phyloP scores from a whole-genome alignment of 768 basidiomycete species.

The Amanita rimosa region DNA sequence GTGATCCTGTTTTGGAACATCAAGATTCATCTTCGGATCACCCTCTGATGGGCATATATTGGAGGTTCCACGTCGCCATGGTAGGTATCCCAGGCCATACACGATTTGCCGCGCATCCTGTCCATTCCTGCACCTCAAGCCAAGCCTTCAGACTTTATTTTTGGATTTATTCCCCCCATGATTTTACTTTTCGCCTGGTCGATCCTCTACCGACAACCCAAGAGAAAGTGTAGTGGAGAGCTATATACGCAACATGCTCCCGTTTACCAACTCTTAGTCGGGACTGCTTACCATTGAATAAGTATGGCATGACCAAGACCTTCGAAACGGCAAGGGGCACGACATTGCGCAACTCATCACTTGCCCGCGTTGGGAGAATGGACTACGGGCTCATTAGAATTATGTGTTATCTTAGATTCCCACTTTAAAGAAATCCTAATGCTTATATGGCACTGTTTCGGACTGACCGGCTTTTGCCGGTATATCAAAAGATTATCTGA shows the following conservation, averaged over 20 bases:
- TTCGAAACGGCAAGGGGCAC: neutral
- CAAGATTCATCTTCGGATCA: neutral
- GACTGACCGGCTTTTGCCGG: slow-evolving; percentile 1
- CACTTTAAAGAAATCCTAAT: neutral
- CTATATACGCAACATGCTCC: neutral
- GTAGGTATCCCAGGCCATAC: neutral
- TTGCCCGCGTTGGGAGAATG: neutral
- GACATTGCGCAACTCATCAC: neutral
- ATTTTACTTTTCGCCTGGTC: neutral
- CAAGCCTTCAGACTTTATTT: neutral
- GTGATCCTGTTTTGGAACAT: neutral
- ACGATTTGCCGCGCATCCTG: neutral
- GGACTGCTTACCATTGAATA: neutral
- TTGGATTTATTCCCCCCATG: neutral
- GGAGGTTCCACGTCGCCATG: neutral
- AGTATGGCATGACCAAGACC: neutral
- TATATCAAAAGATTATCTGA: slow-evolving; percentile 1
- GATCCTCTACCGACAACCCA: neutral
- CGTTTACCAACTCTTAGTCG: neutral
- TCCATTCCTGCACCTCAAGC: neutral
- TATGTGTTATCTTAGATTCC: neutral
- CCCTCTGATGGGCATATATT: neutral
- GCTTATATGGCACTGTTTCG: too few species aligned
- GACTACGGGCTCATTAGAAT: too few species aligned
- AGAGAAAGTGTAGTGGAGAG: neutral